phyloP scores from a whole-genome alignment of 1,284 basidiomycete species.

The Ceratorhiza oryzae-sativae region DNA sequence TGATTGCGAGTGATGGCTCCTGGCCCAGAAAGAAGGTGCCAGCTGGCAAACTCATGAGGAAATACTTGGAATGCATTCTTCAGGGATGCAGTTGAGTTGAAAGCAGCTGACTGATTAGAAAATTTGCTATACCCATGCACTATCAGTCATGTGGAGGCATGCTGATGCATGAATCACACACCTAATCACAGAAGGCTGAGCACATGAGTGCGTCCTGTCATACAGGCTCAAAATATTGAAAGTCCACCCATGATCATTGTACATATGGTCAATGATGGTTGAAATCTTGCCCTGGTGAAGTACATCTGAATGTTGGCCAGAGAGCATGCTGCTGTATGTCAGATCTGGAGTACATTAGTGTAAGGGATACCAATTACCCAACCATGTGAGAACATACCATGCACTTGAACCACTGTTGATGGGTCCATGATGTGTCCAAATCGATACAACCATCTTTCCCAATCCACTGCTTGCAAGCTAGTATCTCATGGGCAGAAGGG shows the following conservation, averaged over 20 bases:
- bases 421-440: background rate
- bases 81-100: background rate
- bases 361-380: background rate
- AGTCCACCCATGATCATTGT: background rate
- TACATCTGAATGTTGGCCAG: background rate
- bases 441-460: background rate
- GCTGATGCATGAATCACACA: background rate
- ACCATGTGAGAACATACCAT: background rate
- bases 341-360: background rate
- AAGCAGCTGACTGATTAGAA: background rate
- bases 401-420: background rate
- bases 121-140: background rate
- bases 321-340: background rate
- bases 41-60: background rate
- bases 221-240: background rate
- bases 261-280: background rate
- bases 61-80: background rate
- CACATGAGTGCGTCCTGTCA: background rate
- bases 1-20: conserved; percentile 1
- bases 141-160: too few species aligned
- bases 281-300: background rate
- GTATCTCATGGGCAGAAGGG: background rate
- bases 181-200: background rate
- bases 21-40: background rate
- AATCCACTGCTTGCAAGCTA: background rate